Percentiles rank a stretch among this genome's conserved stretches.
phyloP scores from a whole-genome alignment of 2,329 filamentous ascomycete genomes.

The Calonectria multiphialidica region DNA sequence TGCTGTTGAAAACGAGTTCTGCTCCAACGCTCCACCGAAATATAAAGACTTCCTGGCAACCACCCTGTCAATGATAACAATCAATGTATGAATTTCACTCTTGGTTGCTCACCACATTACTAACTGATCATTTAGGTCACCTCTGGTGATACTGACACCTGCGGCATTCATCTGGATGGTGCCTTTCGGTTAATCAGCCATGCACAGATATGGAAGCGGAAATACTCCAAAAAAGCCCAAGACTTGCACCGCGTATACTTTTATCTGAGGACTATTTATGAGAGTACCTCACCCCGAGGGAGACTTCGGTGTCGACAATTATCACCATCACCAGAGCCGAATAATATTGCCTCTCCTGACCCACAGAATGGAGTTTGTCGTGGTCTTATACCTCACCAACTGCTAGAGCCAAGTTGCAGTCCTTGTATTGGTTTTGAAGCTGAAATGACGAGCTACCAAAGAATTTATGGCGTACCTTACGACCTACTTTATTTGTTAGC shows the following conservation, averaged over 20 bases:
- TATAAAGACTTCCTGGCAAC: slow-evolving; percentile 45
- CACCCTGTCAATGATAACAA: slow-evolving; percentile 44
- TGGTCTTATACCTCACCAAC: neutral
- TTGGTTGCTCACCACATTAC: neutral
- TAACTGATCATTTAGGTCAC: slow-evolving; percentile 30
- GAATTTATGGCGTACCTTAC: slow-evolving; percentile 12
- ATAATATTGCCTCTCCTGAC: neutral
- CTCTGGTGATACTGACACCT: slow-evolving; percentile 40
- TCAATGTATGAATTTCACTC: slow-evolving; percentile 31
- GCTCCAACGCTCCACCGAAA: slow-evolving; percentile 27
- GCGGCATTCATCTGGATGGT: slow-evolving; percentile 37
- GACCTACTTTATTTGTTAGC: slow-evolving; percentile 2
- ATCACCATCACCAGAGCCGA: neutral
- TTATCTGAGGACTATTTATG: slow-evolving; percentile 38
- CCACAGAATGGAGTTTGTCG: neutral
- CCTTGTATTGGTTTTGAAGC: neutral
- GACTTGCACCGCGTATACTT: slow-evolving; percentile 40
- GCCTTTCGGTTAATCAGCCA: slow-evolving; percentile 33
- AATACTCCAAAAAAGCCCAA: slow-evolving; percentile 30
- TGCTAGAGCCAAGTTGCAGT: neutral
- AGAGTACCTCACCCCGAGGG: slow-evolving; percentile 32
- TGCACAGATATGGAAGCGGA: slow-evolving; percentile 29
- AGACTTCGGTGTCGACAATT: too few species aligned
- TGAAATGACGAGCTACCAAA: slow-evolving; percentile 12
- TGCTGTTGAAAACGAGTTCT: slow-evolving; percentile 33